Evolutionary conservation across 805 yeast genomes (phyloP), one percentile per base, ranked within the genome.

Genomic region (Wickerhamomyces canadensis): DNA sequence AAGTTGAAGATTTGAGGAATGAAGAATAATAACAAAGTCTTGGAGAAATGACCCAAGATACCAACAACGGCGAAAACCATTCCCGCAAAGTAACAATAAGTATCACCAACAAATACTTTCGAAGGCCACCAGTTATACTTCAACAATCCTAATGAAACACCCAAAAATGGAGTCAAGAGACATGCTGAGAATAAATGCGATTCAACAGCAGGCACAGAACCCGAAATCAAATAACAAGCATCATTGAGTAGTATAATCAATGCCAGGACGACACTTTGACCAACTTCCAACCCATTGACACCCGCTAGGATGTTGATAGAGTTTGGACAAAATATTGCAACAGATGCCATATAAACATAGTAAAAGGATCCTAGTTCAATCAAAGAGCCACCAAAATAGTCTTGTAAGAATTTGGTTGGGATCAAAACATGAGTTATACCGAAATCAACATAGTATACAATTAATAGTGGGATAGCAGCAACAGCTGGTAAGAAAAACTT

Each of bases 61-160:
- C 97, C 98, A 22, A 86, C 96, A 19, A 89, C 93, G 0, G 98
- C 98, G 61, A 93, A 88, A 1, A 93, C 95, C 98, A 93, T 93
- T 4, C 99, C 99, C 19, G 96, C 87, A 60, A 93, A 89, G 62
- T 93, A 93, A 63, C 99, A 93, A 67, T 84, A 93, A 1, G 98
- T 91, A 57, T 93, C 99, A 22, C 99, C 99, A 7, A 93, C 99
- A 63, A 93, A 93, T 1, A 87, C 98, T 39, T 64, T 64, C 0
- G 98, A 87, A 1, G 98, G 98, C 66, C 70, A 93, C 82, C 89
- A 84, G 57, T 93, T 93, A 66, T 70, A 81, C 48, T 74, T 76
- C 49, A 84, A 73, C 38, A 93, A 63, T 0, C 84, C 95, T 2
- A 80, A 43, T 0, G 95, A 76, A 8, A 86, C 93, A 2, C 96